phyloP scores from a whole-genome alignment of 2,329 filamentous ascomycete species.

The Talaromyces pinophilus region DNA sequence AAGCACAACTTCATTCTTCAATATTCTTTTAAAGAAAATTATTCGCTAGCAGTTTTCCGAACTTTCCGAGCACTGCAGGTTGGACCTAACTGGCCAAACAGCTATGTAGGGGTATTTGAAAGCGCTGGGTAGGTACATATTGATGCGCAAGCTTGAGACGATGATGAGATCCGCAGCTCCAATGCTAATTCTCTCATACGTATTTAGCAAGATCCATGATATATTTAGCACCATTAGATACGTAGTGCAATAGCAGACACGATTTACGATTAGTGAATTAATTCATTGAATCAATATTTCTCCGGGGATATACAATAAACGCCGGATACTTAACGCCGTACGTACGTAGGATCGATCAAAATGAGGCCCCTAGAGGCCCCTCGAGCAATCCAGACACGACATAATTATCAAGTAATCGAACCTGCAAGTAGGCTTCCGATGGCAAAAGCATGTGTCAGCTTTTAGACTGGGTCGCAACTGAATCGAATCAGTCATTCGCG shows the following conservation, averaged over 20 bases:
- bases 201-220: not conserved
- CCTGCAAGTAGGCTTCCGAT: not conserved
- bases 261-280: no score
- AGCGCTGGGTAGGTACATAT: no score
- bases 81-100: not conserved
- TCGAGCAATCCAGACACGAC: not conserved
- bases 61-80: not conserved
- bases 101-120: no score
- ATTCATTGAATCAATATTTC: not conserved
- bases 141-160: no score
- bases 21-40: no score
- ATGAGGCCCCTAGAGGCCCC: no score
- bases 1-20: no score
- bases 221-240: not conserved
- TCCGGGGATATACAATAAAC: constrained; percentile 1
- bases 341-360: no score
- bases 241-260: not conserved
- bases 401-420: no score
- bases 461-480: not conserved
- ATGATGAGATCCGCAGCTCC: no score
- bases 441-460: not conserved
- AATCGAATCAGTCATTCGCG: no score
- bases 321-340: not conserved
- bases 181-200: no score
- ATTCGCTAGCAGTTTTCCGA: not conserved